Evolutionary conservation across 1,139 yeast genomes (phyloP).

Genomic region (Spathaspora sp.): DNA sequence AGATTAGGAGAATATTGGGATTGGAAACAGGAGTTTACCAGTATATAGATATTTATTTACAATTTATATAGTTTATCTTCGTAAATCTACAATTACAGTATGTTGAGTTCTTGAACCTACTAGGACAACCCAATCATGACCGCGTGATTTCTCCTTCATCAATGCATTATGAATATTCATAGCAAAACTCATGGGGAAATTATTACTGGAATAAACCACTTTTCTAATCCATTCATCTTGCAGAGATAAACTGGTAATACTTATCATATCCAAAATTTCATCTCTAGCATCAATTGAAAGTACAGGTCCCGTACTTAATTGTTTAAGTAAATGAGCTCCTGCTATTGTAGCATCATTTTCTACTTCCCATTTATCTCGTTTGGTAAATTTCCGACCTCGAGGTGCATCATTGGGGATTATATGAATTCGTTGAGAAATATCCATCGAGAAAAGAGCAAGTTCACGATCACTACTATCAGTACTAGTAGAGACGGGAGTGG

Average conservation of each 20-base stretch:
- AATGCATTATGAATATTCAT: conserved; percentile 68
- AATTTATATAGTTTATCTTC: conserved; percentile 34
- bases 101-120: conserved; percentile 74
- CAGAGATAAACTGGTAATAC: conserved; percentile 69
- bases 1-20: conserved; percentile 68
- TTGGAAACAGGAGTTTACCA: conserved; percentile 48
- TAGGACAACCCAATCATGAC: conserved; percentile 70
- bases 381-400: conserved; percentile 67
- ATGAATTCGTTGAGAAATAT: conserved; percentile 57
- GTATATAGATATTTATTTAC: not conserved
- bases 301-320: conserved; percentile 62
- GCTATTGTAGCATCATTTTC: conserved; percentile 73
- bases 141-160: conserved; percentile 69
- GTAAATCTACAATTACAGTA: conserved; percentile 65
- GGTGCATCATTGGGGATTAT: conserved; percentile 73
- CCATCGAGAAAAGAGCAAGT: conserved; percentile 31
- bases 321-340: conserved; percentile 52
- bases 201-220: conserved; percentile 63
- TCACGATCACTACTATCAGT: conserved; percentile 4
- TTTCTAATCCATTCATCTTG: conserved; percentile 89
- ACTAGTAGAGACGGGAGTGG: not conserved
- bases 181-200: conserved; percentile 73
- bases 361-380: conserved; percentile 76
- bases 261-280: conserved; percentile 80
- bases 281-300: conserved; percentile 77